Evolutionary conservation across 1,284 basidiomycete genomes (phyloP), one percentile per base, ranked within the genome.

Genomic region (Ganoderma boninense): DNA sequence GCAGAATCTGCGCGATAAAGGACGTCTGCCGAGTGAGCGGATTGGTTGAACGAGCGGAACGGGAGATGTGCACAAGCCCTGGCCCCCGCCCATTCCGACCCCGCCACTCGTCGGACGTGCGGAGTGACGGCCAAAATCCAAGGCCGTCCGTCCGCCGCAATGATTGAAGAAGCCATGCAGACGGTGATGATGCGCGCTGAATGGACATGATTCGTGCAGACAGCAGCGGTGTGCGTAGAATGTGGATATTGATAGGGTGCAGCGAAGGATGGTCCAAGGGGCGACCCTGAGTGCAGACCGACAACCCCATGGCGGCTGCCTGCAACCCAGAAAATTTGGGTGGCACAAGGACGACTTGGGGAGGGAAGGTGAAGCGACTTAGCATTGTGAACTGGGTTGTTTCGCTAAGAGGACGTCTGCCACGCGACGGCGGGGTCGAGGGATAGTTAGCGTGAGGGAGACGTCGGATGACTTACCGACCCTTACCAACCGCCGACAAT

Each of bases 391-490:
- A 18, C 11, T 52, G 49, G 23, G 26, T 52, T 26, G 49, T 26
- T 52, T 26, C 23, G 49, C 23, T 26, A 26, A 52, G 49, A 14
- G 49, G 49, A 26, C 23, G 49, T 14, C 23, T 52, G 49, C 49
- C 60, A 46, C 40, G 38, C 32, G 29, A 57, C 29, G 54, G 29
- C 29, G 23, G 26, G 32, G 32, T 59, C 56, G 26, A n/a, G 26
- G 38, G 44, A 32, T 14, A 35, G 26, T 32, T 32, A 32, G 62
- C 7, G 59, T 10, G 43, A 35, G 5, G 68, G 62, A 66, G 61
- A 60, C 35, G 71, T 72, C 71, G 66, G 71, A 64, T 69, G 70
- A 69, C 68, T 65, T 26, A 49, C 46, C 46, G 46, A 23, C 46
- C 23, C 46, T 67, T 56, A 67, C 71, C 40, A 65, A 52, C 23